phyloP scores from a whole-genome alignment of 208 protist genomes.

The Wallacemonas sp. region DNA sequence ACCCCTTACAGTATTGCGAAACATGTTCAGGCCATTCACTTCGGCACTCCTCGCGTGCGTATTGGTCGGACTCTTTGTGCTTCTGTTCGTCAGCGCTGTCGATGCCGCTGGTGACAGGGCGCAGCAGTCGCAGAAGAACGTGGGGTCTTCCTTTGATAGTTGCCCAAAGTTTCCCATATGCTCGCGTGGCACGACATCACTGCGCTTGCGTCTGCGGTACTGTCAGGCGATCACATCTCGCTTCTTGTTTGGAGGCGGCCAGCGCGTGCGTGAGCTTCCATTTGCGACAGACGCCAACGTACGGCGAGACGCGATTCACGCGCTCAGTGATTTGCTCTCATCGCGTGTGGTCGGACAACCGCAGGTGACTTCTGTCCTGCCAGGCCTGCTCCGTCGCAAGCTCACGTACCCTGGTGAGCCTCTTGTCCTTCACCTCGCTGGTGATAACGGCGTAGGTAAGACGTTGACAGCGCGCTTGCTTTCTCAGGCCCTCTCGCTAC shows the following conservation, averaged over 20 bases:
- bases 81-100: conserved; percentile 3
- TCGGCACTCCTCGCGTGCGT: too few species aligned
- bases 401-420: conserved; percentile 52
- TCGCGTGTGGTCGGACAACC: conserved; percentile 51
- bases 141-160: not conserved
- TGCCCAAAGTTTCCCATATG: conserved; percentile 60
- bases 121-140: too few species aligned
- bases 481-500: conserved; percentile 62
- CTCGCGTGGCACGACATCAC: conserved; percentile 20
- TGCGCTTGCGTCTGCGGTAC: conserved; percentile 30
- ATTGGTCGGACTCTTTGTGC: conserved; percentile 11
- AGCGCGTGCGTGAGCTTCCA: conserved; percentile 44
- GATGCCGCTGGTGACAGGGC: too few species aligned
- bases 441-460: conserved; percentile 86
- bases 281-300: conserved; percentile 40
- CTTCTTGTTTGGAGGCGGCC: conserved; percentile 23
- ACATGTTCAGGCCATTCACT: too few species aligned
- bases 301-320: conserved; percentile 34
- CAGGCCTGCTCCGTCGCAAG: conserved; percentile 56
- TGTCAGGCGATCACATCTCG: conserved; percentile 29
- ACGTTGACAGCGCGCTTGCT: conserved; percentile 67
- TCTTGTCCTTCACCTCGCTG: conserved; percentile 77
- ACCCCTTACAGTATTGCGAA: too few species aligned
- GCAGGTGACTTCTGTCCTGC: conserved; percentile 50
- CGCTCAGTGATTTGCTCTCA: conserved; percentile 49